Evolutionary conservation across 192 early-diverging fungal species (phyloP).

Genomic region (Coemansia sp.): DNA sequence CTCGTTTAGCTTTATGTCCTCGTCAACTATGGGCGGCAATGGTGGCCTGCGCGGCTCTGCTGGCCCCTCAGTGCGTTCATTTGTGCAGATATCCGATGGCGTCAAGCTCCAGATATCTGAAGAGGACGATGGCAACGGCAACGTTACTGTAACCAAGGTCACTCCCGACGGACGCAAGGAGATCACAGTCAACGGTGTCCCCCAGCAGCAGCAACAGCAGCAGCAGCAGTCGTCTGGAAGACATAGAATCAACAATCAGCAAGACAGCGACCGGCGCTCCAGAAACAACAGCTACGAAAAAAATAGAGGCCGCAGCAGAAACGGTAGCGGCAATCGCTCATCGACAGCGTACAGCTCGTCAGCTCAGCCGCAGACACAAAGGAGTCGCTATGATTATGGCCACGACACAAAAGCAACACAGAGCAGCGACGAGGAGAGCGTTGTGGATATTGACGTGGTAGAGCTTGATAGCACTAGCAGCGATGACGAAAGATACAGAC

Average conservation of each 20-base stretch:
- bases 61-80: slow-evolving; percentile 41
- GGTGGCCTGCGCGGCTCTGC: slow-evolving; percentile 29
- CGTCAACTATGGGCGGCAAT: slow-evolving; percentile 31
- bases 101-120: slow-evolving; percentile 44
- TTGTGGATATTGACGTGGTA: slow-evolving; percentile 40
- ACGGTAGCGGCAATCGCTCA: slow-evolving; percentile 7
- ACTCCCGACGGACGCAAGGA: slow-evolving; percentile 44
- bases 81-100: slow-evolving; percentile 47
- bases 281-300: slow-evolving; percentile 15
- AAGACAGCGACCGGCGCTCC: slow-evolving; percentile 4
- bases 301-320: slow-evolving; percentile 3
- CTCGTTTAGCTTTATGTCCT: slow-evolving; percentile 55
- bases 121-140: slow-evolving; percentile 49
- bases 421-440: slow-evolving; percentile 18
- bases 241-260: slow-evolving; percentile 10
- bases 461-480: slow-evolving; percentile 18
- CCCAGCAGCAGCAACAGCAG: slow-evolving; percentile 28
- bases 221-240: slow-evolving; percentile 4
- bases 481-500: background rate
- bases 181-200: slow-evolving; percentile 48
- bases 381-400: slow-evolving; percentile 1
- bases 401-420: background rate
- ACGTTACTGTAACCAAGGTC: slow-evolving; percentile 43
- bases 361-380: background rate
- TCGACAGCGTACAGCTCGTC: slow-evolving; percentile 10